Conservation (phyloP, 164 flowering plant species). For the Annona cherimola region DNA sequence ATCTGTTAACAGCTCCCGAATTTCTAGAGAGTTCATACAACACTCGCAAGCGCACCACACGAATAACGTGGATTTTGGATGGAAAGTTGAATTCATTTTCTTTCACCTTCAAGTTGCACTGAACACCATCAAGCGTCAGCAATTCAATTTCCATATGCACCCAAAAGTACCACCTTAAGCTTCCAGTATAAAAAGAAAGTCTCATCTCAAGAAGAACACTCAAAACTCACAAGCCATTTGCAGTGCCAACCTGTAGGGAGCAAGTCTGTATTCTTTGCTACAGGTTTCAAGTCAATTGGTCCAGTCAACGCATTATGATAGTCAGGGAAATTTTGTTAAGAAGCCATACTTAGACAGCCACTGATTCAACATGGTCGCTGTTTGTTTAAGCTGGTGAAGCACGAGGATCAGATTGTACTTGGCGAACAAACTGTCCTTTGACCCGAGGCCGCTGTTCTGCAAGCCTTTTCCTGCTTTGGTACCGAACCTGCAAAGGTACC, state of each 20-base stretch:
- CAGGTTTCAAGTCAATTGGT: background rate
- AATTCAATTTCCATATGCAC: background rate
- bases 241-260: background rate
- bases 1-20: too few relatives aligned
- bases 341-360: background rate
- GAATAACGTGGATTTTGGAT: too few relatives aligned
- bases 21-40: too few relatives aligned
- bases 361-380: background rate
- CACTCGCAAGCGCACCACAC: too few relatives aligned
- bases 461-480: slow-evolving; percentile 82
- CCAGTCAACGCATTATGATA: background rate
- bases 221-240: background rate
- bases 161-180: background rate
- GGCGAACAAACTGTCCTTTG: slow-evolving; percentile 92
- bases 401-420: slow-evolving; percentile 23
- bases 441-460: slow-evolving; percentile 92
- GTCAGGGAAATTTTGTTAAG: background rate
- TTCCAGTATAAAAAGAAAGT: background rate
- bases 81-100: too few relatives aligned
- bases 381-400: slow-evolving; percentile 10
- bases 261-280: background rate
- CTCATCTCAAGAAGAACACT: background rate
- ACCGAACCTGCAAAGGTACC: slow-evolving; percentile 57
- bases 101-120: too few relatives aligned
- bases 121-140: background rate